phyloP scores from a whole-genome alignment of 345 rosid genomes.

The Lagerstroemia speciosa region DNA sequence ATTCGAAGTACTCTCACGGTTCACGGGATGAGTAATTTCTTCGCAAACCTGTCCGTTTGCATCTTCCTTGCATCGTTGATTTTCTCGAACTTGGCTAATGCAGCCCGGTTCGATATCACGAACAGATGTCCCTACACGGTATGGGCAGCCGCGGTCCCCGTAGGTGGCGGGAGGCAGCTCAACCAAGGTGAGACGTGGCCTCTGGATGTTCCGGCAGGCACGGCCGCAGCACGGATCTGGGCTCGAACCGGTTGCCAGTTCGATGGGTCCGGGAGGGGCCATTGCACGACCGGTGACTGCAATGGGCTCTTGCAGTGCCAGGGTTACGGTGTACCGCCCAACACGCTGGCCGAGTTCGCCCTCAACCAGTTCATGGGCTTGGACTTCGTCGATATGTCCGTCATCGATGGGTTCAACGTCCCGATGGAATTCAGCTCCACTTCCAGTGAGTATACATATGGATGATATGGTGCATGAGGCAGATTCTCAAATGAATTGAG shows the following conservation, averaged over 20 bases:
- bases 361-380: constrained; percentile 15
- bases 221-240: constrained; percentile 14
- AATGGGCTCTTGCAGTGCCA: constrained; percentile 15
- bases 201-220: constrained; percentile 7
- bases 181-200: constrained; percentile 18
- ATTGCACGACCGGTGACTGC: constrained; percentile 22
- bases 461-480: no score
- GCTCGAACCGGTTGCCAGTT: constrained; percentile 23
- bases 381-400: constrained; percentile 29
- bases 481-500: no score
- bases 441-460: neutral
- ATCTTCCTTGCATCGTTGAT: neutral
- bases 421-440: constrained; percentile 25
- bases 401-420: constrained; percentile 25
- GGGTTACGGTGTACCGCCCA: constrained; percentile 12
- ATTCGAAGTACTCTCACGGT: neutral
- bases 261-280: constrained; percentile 19
- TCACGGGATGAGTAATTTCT: neutral
- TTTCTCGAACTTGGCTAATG: neutral
- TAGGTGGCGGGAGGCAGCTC: constrained; percentile 24
- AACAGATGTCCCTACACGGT: constrained; percentile 20
- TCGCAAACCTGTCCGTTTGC: constrained; percentile 1
- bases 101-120: constrained; percentile 12
- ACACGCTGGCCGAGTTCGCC: constrained; percentile 22
- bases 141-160: constrained; percentile 23